Percentiles rank a stretch among this genome's conserved stretches.
phyloP scores from a whole-genome alignment of 768 basidiomycete genomes.

The Suillus subaureus region DNA sequence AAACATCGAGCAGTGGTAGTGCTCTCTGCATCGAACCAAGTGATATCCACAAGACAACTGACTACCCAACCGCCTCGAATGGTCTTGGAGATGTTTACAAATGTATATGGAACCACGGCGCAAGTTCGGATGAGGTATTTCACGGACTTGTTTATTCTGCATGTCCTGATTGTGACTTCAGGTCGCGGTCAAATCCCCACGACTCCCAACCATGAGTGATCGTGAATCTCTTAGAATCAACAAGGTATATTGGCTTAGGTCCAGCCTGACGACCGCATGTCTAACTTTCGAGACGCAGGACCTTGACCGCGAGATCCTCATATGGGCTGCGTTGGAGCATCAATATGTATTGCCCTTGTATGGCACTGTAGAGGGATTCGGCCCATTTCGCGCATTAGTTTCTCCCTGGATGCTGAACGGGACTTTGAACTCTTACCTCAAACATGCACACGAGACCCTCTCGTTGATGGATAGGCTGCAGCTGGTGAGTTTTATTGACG shows the following conservation, averaged over 20 bases:
- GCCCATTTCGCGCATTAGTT: slow-evolving; percentile 39
- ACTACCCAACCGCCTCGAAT: slow-evolving; percentile 20
- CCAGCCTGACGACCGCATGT: neutral
- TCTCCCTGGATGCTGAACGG: slow-evolving; percentile 48
- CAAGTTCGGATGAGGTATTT: neutral
- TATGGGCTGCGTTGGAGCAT: slow-evolving; percentile 42
- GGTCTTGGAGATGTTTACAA: slow-evolving; percentile 49
- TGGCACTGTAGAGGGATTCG: slow-evolving; percentile 40
- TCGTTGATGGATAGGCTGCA: slow-evolving; percentile 37
- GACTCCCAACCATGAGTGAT: neutral
- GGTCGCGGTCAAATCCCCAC: slow-evolving; percentile 13
- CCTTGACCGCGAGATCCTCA: slow-evolving; percentile 38
- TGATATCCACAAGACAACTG: neutral
- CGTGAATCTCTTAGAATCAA: neutral
- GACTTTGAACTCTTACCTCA: slow-evolving; percentile 41
- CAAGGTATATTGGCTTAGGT: neutral
- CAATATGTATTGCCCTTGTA: slow-evolving; percentile 39
- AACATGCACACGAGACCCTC: slow-evolving; percentile 37
- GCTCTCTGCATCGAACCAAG: neutral
- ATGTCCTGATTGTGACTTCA: neutral
- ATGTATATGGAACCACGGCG: slow-evolving; percentile 16
- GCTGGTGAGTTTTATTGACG: slow-evolving; percentile 29
- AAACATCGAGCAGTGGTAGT: neutral
- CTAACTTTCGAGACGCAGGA: slow-evolving; percentile 12
- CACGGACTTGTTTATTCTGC: neutral